A percentile compares a stretch with the other conserved stretches of the same genome.
These are phyloP conservation scores for Trametes cubensis DNA, from an alignment of 768 basidiomycete genomes.

Conservation along the genomic window DNA sequence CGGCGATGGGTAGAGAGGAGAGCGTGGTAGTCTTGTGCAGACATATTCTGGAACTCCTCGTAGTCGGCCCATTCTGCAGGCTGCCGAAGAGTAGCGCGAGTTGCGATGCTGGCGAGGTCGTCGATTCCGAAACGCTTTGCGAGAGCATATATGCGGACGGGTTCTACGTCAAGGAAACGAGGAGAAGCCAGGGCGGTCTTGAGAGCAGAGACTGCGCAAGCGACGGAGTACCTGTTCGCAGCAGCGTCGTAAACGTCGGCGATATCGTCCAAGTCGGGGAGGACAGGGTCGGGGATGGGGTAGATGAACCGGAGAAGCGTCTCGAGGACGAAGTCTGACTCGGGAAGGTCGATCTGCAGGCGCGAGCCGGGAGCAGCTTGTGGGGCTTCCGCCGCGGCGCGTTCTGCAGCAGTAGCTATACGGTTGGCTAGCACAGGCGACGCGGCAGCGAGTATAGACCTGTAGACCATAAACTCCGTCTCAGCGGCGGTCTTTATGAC, in stretches of 20 bases:
- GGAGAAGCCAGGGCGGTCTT: slow-evolving; percentile 2
- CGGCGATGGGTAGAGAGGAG: slow-evolving; percentile 4
- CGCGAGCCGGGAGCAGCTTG: not conserved
- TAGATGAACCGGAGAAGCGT: slow-evolving; percentile 21
- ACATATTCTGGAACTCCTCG: slow-evolving; percentile 28
- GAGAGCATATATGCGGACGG: slow-evolving; percentile 19
- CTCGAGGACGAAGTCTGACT: slow-evolving; percentile 12
- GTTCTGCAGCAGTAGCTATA: not conserved
- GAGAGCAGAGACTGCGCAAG: slow-evolving; percentile 1
- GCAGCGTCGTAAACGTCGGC: slow-evolving; percentile 15
- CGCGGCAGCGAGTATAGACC: not conserved
- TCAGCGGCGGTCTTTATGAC: not conserved
- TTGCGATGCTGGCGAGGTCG: not conserved
- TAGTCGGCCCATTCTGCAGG: slow-evolving; percentile 18
- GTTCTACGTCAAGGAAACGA: slow-evolving; percentile 9
- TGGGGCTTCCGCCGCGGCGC: not conserved
- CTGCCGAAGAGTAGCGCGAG: not conserved
- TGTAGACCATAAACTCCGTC: not conserved
- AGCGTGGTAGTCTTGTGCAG: slow-evolving; percentile 19
- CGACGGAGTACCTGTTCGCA: slow-evolving; percentile 10
- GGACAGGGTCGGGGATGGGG: slow-evolving; percentile 16
- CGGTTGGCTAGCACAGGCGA: not conserved
- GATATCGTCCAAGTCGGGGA: slow-evolving; percentile 18
- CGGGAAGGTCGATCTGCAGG: slow-evolving; percentile 5
- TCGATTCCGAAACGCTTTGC: slow-evolving; percentile 11